Evolutionary conservation across 2,329 filamentous ascomycete genomes (phyloP), one percentile per base, ranked within the genome.

Genomic region (Cephalotrichum gorgonifer): DNA sequence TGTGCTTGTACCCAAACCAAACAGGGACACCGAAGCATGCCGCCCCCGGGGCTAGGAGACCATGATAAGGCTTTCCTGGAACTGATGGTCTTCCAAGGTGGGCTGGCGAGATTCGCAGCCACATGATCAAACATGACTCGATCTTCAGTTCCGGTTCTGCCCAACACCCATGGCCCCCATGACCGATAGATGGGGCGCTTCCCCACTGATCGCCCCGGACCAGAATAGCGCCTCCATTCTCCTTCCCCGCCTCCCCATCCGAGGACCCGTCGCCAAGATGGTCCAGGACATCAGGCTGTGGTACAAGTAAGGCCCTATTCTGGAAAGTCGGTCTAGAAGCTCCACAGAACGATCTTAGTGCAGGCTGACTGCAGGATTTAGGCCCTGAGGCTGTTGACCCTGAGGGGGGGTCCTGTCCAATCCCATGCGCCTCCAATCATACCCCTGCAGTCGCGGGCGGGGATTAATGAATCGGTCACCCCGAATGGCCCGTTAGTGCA

Each of bases 261-360:
- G 35, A 20, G 35, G 12, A 39, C 35, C 15, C 33, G 17, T 39
- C 35, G 35, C 17, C 35, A 20, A 9, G n/a, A 22, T 20, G 22
- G 35, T n/a, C 15, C n/a, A n/a, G n/a, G n/a, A n/a, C n/a, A n/a
- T 41, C 31, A 17, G 28, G 27, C 27, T 46, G n/a, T 28, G 14
- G 17, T 27, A 38, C 11, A n/a, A n/a, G 26, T 47, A 15, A 47
- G 33, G 45, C 17, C 23, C 22, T 17, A 43, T n/a, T n/a, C n/a
- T n/a, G 26, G 39, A 43, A 48, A 42, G 46, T 28, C 38, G 46
- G 46, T 43, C 38, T 48, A 23, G 46, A 48, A 48, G 46, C 20
- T 23, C 27, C 20, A 48, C 46, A 38, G 46, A 43, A 42, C 46
- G 33, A 43, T 33, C 26, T 38, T 31, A 28, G n/a, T 27, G 46